A percentile compares a stretch with the other conserved stretches of the same genome.
Evolutionary conservation across 306 rosid genomes (phyloP).

Genomic region (Dalbergia cultrata): DNA sequence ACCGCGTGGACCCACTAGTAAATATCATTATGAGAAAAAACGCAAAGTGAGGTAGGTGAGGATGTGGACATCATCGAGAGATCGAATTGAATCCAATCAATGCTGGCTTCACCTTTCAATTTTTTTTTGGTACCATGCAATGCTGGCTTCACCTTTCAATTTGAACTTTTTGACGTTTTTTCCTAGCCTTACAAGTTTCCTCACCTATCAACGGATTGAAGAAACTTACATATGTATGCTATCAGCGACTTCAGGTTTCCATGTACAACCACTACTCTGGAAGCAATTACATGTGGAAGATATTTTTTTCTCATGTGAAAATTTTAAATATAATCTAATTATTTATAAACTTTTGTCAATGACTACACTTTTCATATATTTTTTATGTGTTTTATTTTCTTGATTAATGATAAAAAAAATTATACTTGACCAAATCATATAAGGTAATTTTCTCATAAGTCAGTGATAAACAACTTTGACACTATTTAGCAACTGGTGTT

Average conservation of each 20-base stretch:
- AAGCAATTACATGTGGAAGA: too few species aligned
- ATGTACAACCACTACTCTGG: too few species aligned
- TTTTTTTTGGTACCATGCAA: background rate
- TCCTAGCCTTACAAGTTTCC: background rate
- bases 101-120: background rate
- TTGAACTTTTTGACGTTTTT: slow-evolving; percentile 1
- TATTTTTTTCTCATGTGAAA: too few species aligned
- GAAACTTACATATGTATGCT: background rate
- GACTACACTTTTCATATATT: too few species aligned
- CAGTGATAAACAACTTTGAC: too few species aligned
- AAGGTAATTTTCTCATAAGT: too few species aligned
- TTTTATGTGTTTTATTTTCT: too few species aligned
- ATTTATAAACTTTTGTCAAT: too few species aligned
- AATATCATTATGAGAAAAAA: background rate
- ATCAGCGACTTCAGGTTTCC: background rate
- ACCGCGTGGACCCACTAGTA: background rate
- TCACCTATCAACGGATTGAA: background rate
- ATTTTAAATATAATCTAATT: too few species aligned
- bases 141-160: background rate
- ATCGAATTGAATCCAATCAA: background rate
- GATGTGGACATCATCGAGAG: slow-evolving; percentile 40
- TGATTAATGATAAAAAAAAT: too few species aligned
- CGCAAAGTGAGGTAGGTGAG: slow-evolving; percentile 7
- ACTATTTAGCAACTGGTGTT: too few species aligned
- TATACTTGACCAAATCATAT: too few species aligned